phyloP scores from a whole-genome alignment of 345 rosid genomes.

The Salix suchowensis region DNA sequence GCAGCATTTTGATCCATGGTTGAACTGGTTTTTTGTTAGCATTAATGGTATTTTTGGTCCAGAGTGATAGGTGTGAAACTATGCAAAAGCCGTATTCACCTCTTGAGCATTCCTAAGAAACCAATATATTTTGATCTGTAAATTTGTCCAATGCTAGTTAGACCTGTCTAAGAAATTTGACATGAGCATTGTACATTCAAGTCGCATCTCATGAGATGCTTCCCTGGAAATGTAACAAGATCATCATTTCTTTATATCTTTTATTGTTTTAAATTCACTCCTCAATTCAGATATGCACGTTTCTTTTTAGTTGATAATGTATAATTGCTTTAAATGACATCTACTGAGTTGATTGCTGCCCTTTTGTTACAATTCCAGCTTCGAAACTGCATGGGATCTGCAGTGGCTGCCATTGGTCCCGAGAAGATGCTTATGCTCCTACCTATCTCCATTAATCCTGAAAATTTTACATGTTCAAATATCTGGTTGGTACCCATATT shows the following conservation, averaged over 20 bases:
- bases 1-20: too few relatives aligned
- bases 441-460: constrained; percentile 56
- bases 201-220: background rate
- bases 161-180: background rate
- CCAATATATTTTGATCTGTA: background rate
- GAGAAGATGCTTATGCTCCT: constrained; percentile 58
- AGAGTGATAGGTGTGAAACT: too few relatives aligned
- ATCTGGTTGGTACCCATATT: constrained; percentile 80
- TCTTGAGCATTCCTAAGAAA: background rate
- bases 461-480: constrained; percentile 53
- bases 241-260: background rate
- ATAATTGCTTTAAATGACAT: background rate
- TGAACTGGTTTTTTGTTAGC: too few relatives aligned
- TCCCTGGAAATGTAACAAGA: background rate
- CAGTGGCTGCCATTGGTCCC: constrained; percentile 80
- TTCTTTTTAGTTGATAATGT: background rate
- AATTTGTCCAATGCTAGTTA: too few relatives aligned
- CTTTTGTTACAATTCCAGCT: constrained; percentile 46
- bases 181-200: background rate
- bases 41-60: too few relatives aligned
- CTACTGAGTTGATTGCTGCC: constrained; percentile 18
- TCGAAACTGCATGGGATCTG: constrained; percentile 75
- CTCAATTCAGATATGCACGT: background rate
- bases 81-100: too few relatives aligned
- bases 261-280: background rate